phyloP scores from a whole-genome alignment of 2,329 filamentous ascomycete genomes.

The Colletotrichum falcatum region DNA sequence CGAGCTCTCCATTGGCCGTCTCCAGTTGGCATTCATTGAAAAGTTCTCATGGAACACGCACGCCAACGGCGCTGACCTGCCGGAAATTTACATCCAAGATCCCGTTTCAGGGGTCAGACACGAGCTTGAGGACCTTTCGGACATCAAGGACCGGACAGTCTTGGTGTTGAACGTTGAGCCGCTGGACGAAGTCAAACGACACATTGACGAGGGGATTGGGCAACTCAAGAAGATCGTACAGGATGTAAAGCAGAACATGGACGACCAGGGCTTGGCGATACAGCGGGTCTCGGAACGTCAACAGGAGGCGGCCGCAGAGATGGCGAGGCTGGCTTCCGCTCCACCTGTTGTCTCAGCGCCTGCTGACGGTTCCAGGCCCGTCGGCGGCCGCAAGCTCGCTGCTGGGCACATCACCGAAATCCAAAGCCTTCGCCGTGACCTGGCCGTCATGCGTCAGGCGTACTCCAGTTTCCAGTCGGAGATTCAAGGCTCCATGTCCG shows the following conservation, averaged over 20 bases:
- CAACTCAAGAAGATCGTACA: conserved; percentile 86
- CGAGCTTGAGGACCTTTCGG: conserved; percentile 90
- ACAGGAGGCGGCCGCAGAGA: conserved; percentile 87
- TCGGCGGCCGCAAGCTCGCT: conserved; percentile 59
- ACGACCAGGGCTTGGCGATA: conserved; percentile 84
- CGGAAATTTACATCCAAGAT: conserved; percentile 98
- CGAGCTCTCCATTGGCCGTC: conserved; percentile 85
- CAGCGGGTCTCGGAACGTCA: conserved; percentile 92
- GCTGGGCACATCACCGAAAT: conserved; percentile 80
- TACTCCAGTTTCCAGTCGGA: conserved; percentile 93
- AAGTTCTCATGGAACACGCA: conserved; percentile 99
- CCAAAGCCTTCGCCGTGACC: conserved; percentile 84
- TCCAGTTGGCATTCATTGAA: conserved; percentile 97
- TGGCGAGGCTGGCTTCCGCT: conserved; percentile 70
- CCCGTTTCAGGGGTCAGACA: conserved; percentile 95
- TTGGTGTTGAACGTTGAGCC: conserved; percentile 94
- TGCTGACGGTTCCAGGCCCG: conserved; percentile 55
- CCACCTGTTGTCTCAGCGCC: conserved; percentile 57
- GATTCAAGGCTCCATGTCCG: conserved; percentile 87
- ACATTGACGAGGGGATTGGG: conserved; percentile 92
- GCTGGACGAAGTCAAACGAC: conserved; percentile 94
- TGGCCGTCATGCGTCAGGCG: conserved; percentile 91
- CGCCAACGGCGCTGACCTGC: conserved; percentile 89
- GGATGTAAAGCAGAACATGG: conserved; percentile 84
- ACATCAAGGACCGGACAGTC: conserved; percentile 95